A percentile compares a stretch with the other conserved stretches of the same genome.
Conservation (phyloP, 371 early-diverging fungal species). For the Mucor saturninus region DNA sequence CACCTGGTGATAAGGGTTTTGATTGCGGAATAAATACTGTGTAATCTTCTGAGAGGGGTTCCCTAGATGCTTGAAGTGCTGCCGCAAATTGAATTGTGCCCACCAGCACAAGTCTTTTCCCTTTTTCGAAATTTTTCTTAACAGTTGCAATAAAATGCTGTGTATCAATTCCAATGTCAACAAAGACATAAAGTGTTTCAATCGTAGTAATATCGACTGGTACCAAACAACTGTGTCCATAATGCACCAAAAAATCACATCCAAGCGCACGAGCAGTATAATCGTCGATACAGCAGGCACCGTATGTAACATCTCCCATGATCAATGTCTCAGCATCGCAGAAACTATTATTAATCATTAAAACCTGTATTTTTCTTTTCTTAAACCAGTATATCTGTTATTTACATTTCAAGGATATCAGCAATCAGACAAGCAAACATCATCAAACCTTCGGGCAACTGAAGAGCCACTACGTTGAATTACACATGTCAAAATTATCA, state of each 20-base stretch:
- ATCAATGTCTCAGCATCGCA: constrained; percentile 91
- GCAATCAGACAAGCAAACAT: constrained; percentile 94
- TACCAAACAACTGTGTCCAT: constrained; percentile 98
- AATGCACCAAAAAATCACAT: constrained; percentile 99
- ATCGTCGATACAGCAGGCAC: constrained; percentile 99
- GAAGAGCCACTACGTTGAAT: constrained; percentile 84
- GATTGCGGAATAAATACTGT: constrained; percentile 85
- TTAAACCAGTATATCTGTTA: background rate
- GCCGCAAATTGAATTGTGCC: constrained; percentile 98
- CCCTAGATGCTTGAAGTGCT: constrained; percentile 79
- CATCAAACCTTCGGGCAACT: constrained; percentile 99
- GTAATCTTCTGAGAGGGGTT: constrained; percentile 69
- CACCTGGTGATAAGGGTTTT: constrained; percentile 97
- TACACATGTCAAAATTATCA: background rate
- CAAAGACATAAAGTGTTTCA: constrained; percentile 99
- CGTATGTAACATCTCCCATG: constrained; percentile 99
- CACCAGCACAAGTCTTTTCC: constrained; percentile 82
- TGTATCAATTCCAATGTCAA: constrained; percentile 97
- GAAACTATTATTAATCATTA: constrained; percentile 55
- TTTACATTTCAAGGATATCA: constrained; percentile 87
- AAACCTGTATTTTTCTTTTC: background rate
- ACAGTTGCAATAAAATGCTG: constrained; percentile 93
- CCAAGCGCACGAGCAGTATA: constrained; percentile 91
- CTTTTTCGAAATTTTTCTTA: constrained; percentile 77
- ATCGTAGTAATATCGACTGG: constrained; percentile 95